Conservation (phyloP, 768 basidiomycete species). For the Boletus insuetus region DNA sequence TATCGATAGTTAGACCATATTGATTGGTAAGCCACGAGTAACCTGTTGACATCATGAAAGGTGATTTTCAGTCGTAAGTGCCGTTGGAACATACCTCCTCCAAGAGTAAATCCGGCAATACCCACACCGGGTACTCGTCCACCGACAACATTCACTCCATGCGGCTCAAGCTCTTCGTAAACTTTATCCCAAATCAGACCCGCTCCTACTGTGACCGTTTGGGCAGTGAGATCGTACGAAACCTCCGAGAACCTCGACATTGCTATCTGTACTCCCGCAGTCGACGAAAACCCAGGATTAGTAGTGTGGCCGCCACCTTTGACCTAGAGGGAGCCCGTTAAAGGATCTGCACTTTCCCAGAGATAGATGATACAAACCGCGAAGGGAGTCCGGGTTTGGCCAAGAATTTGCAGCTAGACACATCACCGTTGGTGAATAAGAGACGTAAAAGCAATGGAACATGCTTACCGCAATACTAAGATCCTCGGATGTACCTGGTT, state of each 20-base stretch:
- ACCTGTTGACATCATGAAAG: constrained; percentile 1
- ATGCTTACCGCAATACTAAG: constrained; percentile 44
- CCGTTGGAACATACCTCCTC: constrained; percentile 42
- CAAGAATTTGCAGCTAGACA: constrained; percentile 27
- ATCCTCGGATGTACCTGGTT: constrained; percentile 54
- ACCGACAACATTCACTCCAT: constrained; percentile 55
- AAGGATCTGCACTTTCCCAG: too few species aligned
- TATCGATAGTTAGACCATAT: constrained; percentile 57
- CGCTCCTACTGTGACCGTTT: constrained; percentile 40
- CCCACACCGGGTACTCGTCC: constrained; percentile 55
- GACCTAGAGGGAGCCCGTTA: constrained; percentile 35
- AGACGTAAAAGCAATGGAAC: too few species aligned
- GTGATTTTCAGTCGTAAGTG: not conserved
- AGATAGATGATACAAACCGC: constrained; percentile 14
- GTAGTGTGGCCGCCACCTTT: constrained; percentile 59
- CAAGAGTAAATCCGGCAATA: constrained; percentile 55
- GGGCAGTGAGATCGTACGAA: constrained; percentile 36
- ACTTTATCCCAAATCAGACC: constrained; percentile 64
- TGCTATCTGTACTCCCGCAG: constrained; percentile 53
- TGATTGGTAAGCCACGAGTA: constrained; percentile 55
- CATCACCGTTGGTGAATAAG: not conserved
- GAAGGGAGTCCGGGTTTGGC: constrained; percentile 39
- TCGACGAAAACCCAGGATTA: constrained; percentile 59
- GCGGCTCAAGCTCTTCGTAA: constrained; percentile 47
- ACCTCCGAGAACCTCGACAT: constrained; percentile 47